phyloP scores from a whole-genome alignment of 2,329 filamentous ascomycete species.

The Fusarium floridanum region DNA sequence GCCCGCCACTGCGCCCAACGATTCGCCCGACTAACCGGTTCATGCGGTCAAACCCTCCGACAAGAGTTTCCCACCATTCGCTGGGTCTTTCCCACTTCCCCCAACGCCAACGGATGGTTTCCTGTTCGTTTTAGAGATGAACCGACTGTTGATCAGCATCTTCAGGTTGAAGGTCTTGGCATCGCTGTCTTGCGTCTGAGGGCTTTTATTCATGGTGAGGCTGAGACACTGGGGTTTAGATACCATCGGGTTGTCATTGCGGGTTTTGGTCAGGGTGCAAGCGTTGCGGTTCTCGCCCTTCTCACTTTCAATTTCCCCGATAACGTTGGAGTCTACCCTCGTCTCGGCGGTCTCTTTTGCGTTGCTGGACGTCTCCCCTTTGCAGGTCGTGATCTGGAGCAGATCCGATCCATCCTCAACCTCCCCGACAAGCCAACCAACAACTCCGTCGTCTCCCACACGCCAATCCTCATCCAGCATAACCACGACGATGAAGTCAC shows the following conservation, averaged over 20 bases:
- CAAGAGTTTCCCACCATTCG: conserved; percentile 59
- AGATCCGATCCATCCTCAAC: conserved; percentile 50
- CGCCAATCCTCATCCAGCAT: conserved; percentile 60
- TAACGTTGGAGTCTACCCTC: not conserved
- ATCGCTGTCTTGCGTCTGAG: conserved; percentile 52
- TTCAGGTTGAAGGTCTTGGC: conserved; percentile 56
- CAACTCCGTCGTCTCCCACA: conserved; percentile 52
- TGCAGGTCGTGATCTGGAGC: conserved; percentile 44
- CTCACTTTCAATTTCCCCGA: conserved; percentile 50
- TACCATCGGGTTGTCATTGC: conserved; percentile 57
- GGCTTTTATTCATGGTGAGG: conserved; percentile 52
- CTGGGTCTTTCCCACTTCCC: conserved; percentile 61
- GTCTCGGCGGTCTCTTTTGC: conserved; percentile 52
- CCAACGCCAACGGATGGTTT: conserved; percentile 59
- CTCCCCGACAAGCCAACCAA: conserved; percentile 43
- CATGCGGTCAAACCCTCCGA: conserved; percentile 48
- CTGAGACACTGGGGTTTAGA: conserved; percentile 50
- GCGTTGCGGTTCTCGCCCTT: conserved; percentile 53
- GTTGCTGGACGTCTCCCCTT: conserved; percentile 55
- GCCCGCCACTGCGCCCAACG: conserved; percentile 49
- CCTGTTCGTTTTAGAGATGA: conserved; percentile 59
- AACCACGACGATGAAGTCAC: conserved; percentile 59
- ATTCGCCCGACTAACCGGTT: conserved; percentile 47
- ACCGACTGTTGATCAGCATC: conserved; percentile 49
- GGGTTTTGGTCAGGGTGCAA: conserved; percentile 62